Conservation (phyloP, 306 rosid species). For the Cucumis hystrix region DNA sequence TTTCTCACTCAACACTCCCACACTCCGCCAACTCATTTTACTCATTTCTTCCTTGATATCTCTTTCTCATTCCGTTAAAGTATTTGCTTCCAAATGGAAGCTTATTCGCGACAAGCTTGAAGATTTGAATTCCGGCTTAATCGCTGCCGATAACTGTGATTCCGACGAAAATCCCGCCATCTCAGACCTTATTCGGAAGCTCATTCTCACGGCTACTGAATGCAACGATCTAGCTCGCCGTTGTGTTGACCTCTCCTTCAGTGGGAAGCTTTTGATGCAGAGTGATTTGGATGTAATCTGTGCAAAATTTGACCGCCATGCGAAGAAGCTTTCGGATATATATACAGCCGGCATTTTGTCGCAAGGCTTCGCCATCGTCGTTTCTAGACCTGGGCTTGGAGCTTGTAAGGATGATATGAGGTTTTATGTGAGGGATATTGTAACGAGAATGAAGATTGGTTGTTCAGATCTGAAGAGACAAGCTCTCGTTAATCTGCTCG, state of each 20-base stretch:
- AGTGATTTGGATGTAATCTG: slow-evolving; percentile 63
- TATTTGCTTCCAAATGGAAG: slow-evolving; percentile 70
- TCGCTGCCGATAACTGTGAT: slow-evolving; percentile 47
- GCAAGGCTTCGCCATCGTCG: slow-evolving; percentile 50
- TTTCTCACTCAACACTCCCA: slow-evolving; percentile 11
- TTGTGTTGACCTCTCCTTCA: slow-evolving; percentile 59
- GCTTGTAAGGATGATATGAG: slow-evolving; percentile 78
- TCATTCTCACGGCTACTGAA: slow-evolving; percentile 30
- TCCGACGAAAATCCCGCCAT: slow-evolving; percentile 32
- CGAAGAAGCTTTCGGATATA: slow-evolving; percentile 34
- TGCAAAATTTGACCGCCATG: slow-evolving; percentile 42
- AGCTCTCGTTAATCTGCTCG: slow-evolving; percentile 39
- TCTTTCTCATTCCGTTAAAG: slow-evolving; percentile 48
- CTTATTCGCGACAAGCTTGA: slow-evolving; percentile 51
- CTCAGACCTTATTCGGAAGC: slow-evolving; percentile 19
- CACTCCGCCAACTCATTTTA: slow-evolving; percentile 29
- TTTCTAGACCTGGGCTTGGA: slow-evolving; percentile 48
- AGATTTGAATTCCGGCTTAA: slow-evolving; percentile 40
- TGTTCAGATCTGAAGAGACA: slow-evolving; percentile 52
- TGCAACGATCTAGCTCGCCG: slow-evolving; percentile 59
- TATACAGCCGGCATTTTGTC: slow-evolving; percentile 33
- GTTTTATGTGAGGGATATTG: slow-evolving; percentile 61
- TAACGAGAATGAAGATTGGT: slow-evolving; percentile 69
- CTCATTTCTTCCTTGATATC: slow-evolving; percentile 42
- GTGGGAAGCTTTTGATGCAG: slow-evolving; percentile 93